These are phyloP conservation scores for Friedmanniomyces simplex DNA, from an alignment of 495 filamentous ascomycete genomes.

Conservation along the genomic window DNA sequence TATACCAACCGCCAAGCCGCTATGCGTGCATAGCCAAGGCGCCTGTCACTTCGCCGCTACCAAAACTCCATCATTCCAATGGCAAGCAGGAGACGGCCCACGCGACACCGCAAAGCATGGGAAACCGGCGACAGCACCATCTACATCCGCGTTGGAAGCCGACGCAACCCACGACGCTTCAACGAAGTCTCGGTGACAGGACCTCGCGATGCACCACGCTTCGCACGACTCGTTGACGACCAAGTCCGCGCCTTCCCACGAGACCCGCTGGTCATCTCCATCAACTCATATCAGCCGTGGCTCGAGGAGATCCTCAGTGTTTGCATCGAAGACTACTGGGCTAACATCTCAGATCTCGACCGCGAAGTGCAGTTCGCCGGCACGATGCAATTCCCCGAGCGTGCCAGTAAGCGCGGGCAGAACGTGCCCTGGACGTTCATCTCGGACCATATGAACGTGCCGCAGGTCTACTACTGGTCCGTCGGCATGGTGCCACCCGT, in stretches of 20 bases:
- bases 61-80: not conserved
- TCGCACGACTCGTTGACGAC: conserved; percentile 16
- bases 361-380: conserved; percentile 21
- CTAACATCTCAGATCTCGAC: conserved; percentile 17
- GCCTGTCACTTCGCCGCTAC: not conserved
- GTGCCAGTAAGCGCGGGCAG: conserved; percentile 6
- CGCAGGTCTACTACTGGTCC: conserved; percentile 24
- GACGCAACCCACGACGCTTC: conserved; percentile 14
- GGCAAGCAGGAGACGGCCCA: conserved; percentile 1
- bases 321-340: conserved; percentile 19
- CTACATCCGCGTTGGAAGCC: conserved; percentile 18
- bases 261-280: conserved; percentile 16
- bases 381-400: conserved; percentile 21
- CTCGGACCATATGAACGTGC: conserved; percentile 22
- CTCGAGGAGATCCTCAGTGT: conserved; percentile 16
- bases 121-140: conserved; percentile 8
- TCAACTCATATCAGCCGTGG: conserved; percentile 21
- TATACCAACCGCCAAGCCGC: not conserved
- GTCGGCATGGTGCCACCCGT: conserved; percentile 15
- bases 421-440: conserved; percentile 23
- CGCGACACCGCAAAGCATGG: conserved; percentile 12
- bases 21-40: not conserved
- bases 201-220: conserved; percentile 21
- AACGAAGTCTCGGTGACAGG: conserved; percentile 16
- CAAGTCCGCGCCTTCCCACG: conserved; percentile 7